Percentiles rank a stretch among this genome's conserved stretches.
Conservation (phyloP, 345 rosid genomes). For the Alliaria petiolata region DNA sequence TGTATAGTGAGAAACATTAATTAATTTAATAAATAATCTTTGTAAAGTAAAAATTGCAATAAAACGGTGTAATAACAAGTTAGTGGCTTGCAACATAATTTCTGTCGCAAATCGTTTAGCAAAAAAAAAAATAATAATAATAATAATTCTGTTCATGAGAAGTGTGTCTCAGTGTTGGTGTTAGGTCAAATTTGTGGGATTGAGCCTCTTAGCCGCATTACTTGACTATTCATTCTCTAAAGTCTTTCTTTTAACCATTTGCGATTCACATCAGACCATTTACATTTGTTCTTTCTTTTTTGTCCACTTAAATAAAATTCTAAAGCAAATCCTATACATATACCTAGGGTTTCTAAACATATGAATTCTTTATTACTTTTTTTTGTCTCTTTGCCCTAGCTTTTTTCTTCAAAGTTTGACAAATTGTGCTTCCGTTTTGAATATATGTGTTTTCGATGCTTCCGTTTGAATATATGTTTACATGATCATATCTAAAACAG, state of each 20-base stretch:
- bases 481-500: neutral
- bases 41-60: neutral
- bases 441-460: neutral
- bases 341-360: slow-evolving; percentile 27
- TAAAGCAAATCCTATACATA: slow-evolving; percentile 6
- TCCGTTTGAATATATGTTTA: too few species aligned
- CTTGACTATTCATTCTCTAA: slow-evolving; percentile 35
- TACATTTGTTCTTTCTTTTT: neutral
- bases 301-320: neutral
- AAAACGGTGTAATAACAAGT: neutral
- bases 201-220: slow-evolving; percentile 32
- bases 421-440: slow-evolving; percentile 8
- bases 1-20: neutral
- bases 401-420: slow-evolving; percentile 21
- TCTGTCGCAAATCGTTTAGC: too few species aligned
- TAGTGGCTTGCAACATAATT: slow-evolving; percentile 35
- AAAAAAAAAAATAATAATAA: too few species aligned
- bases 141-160: slow-evolving; percentile 29
- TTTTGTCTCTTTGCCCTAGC: slow-evolving; percentile 18
- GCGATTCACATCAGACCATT: slow-evolving; percentile 11
- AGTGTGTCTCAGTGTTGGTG: slow-evolving; percentile 19
- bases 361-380: neutral
- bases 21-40: neutral
- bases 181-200: slow-evolving; percentile 25
- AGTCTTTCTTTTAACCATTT: neutral